Percentiles rank a stretch among this genome's conserved stretches.
Conservation (phyloP, 2,329 filamentous ascomycete species). For the Alternaria alternata region DNA sequence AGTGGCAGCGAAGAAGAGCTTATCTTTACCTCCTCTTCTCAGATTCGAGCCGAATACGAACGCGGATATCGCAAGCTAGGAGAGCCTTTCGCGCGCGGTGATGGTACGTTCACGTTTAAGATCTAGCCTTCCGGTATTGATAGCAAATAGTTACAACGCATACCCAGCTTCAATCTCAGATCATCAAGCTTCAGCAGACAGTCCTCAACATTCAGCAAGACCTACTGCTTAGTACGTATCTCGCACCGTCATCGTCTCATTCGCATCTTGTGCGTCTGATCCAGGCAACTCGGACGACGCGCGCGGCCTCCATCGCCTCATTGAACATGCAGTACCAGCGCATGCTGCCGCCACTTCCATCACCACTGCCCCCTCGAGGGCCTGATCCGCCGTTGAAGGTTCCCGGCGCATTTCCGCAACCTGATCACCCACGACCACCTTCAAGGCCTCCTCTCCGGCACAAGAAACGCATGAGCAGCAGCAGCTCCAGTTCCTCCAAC, state of each 20-base stretch:
- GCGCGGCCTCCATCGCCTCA: conserved; percentile 39
- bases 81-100: conserved; percentile 42
- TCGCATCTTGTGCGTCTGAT: conserved; percentile 41
- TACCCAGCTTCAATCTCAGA: conserved; percentile 43
- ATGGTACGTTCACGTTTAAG: conserved; percentile 29
- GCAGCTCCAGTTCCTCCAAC: conserved; percentile 13
- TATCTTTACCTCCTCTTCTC: conserved; percentile 32
- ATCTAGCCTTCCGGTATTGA: conserved; percentile 8
- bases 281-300: conserved; percentile 37
- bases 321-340: conserved; percentile 41
- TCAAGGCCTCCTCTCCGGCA: conserved; percentile 13
- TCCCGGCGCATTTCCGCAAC: conserved; percentile 29
- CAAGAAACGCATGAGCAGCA: conserved; percentile 12
- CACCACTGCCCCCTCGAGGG: conserved; percentile 5
- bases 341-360: conserved; percentile 18
- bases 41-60: conserved; percentile 41
- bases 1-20: conserved; percentile 42
- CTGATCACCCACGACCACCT: conserved; percentile 13
- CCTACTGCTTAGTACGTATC: conserved; percentile 32
- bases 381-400: conserved; percentile 19
- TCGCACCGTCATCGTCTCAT: conserved; percentile 32
- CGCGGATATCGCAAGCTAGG: conserved; percentile 40
- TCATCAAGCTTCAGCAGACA: conserved; percentile 43
- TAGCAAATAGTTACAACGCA: conserved; percentile 33
- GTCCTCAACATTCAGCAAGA: conserved; percentile 43